Percentiles rank a stretch among this genome's conserved stretches.
Conservation (phyloP, 2,329 filamentous ascomycete genomes). For the Penicillium sp. region DNA sequence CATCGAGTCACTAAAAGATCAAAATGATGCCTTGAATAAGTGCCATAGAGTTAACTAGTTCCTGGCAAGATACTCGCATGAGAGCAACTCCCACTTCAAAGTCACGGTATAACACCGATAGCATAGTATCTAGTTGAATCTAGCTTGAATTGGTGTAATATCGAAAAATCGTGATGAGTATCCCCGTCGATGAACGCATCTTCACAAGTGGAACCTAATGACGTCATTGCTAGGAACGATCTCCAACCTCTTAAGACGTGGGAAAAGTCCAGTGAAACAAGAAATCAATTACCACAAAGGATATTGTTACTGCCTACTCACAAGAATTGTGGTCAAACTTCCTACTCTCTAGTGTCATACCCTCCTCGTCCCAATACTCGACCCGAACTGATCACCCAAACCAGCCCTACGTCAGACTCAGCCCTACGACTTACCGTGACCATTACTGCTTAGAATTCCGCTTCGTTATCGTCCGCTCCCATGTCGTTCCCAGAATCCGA, state of each 20-base stretch:
- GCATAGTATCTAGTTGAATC: neutral
- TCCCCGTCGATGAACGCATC: neutral
- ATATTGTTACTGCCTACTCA: slow-evolving; percentile 8
- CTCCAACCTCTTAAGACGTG: slow-evolving; percentile 2
- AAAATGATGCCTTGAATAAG: neutral
- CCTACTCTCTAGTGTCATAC: slow-evolving; percentile 6
- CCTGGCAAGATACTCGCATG: neutral
- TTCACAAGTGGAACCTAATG: slow-evolving; percentile 1
- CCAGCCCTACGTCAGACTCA: slow-evolving; percentile 22
- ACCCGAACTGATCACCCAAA: neutral
- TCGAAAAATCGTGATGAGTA: too few species aligned
- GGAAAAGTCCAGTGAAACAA: slow-evolving; percentile 5
- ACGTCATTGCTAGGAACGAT: slow-evolving; percentile 18
- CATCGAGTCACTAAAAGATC: neutral
- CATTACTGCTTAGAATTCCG: neutral
- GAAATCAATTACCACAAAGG: slow-evolving; percentile 6
- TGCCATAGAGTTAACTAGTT: neutral
- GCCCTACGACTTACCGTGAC: slow-evolving; percentile 8
- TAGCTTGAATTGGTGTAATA: too few species aligned
- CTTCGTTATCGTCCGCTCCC: neutral
- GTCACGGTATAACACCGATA: neutral
- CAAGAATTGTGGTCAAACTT: neutral
- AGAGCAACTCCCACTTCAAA: neutral
- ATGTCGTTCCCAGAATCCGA: neutral
- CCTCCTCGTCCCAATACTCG: neutral